Evolutionary conservation across 2,329 filamentous ascomycete genomes (phyloP), one percentile per base, ranked within the genome.

Genomic region (Colletotrichum sidae): DNA sequence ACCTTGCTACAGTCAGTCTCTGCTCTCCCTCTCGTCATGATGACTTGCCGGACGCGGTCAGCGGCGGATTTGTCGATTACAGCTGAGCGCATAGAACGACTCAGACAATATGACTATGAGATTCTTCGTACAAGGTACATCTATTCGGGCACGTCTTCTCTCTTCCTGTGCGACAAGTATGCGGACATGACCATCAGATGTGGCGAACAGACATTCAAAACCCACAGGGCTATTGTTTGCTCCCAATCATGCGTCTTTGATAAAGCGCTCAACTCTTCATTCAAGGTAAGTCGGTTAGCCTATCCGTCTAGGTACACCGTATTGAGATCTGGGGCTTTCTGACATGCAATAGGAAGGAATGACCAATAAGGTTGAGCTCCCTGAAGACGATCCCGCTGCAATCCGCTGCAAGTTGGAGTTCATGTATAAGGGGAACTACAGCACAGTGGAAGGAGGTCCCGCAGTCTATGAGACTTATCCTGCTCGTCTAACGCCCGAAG

Each of bases 221-320:
- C 72, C 0, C 78, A 80, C 41, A 72, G 75, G 0, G 70, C 72
- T 34, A 69, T 80, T 13, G 68, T 80, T 6, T 80, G 77, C 60
- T 50, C 73, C 0, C 74, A 78, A 53, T 80, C 76, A 1, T 35
- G 69, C 17, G 80, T 79, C 39, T 44, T 42, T 55, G 71, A 72
- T 9, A 67, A 54, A 10, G 73, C 75, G 1, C 39, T 52, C 9
- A 38, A 34, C 35, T 13, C 34, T 7, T 10, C 13, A 10, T 76
- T 79, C 44, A 71, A 71, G 60, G 78, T 77, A 51, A 25, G 25
- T 25, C 25, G 25, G 25, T 1, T 4, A 25, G 25, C 25, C 25
- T 25, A 3, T 15, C 15, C 15, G 15, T 15, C 15, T 25, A 25
- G 25, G 25, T 25, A 25, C 2, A 25, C 25, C 5, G 13, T 33